A percentile compares a stretch with the other conserved stretches of the same genome.
phyloP scores from a whole-genome alignment of 495 filamentous ascomycete species.

The Acidomyces sp. region DNA sequence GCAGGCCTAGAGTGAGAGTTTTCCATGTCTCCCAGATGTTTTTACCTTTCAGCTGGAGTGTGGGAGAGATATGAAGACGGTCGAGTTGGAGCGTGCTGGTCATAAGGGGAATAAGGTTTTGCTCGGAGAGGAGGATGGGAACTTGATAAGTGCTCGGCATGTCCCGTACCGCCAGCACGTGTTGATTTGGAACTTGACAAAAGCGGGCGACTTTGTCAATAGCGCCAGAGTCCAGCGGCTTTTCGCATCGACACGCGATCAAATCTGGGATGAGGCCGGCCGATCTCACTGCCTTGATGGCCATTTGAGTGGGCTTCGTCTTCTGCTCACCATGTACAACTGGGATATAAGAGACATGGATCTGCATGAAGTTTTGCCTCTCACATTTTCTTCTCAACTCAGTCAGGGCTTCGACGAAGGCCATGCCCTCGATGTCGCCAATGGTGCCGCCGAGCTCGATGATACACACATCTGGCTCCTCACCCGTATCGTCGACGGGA shows the following conservation, averaged over 20 bases:
- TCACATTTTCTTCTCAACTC: constrained; percentile 61
- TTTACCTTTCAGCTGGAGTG: constrained; percentile 42
- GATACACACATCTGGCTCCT: constrained; percentile 85
- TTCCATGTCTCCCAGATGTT: constrained; percentile 65
- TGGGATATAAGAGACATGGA: constrained; percentile 71
- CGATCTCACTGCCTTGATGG: constrained; percentile 67
- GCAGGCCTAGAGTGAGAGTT: constrained; percentile 47
- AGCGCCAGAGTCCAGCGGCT: constrained; percentile 54
- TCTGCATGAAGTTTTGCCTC: constrained; percentile 71
- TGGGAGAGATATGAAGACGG: constrained; percentile 31
- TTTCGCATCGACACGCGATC: constrained; percentile 86
- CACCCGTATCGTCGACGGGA: constrained; percentile 72
- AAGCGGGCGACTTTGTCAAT: constrained; percentile 77
- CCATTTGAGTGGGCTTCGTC: constrained; percentile 90
- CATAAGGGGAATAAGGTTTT: constrained; percentile 55
- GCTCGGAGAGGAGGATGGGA: constrained; percentile 70
- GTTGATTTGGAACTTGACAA: constrained; percentile 67
- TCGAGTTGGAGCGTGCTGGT: constrained; percentile 47
- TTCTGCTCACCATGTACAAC: constrained; percentile 70
- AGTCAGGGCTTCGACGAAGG: constrained; percentile 77
- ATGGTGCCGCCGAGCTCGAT: constrained; percentile 69
- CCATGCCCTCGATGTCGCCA: constrained; percentile 81
- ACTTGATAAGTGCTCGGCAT: constrained; percentile 84
- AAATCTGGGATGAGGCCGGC: constrained; percentile 78
- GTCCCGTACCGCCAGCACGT: constrained; percentile 77